These are phyloP conservation scores for Cyanophora paradoxa DNA, from an alignment of 78 protist genomes.

Conservation along the genomic window DNA sequence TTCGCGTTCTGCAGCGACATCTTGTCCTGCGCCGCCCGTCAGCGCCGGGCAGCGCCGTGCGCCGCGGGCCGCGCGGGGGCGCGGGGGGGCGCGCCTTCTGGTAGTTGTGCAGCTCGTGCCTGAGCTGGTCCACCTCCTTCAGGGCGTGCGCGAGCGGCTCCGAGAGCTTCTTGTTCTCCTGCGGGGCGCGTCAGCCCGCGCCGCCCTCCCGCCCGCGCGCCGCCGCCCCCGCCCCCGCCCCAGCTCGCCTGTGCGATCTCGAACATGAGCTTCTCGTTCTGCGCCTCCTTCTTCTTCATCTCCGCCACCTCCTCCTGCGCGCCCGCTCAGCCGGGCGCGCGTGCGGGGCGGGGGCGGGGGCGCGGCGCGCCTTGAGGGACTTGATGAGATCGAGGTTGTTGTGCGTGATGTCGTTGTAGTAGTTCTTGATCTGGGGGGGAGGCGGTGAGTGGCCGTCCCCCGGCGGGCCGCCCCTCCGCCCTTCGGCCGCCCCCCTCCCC, in stretches of 20 bases:
- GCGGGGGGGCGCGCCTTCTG: constrained; percentile 31
- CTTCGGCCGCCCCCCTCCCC: too few species aligned
- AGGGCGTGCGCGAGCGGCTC: constrained; percentile 64
- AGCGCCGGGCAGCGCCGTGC: too few species aligned
- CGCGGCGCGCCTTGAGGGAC: constrained; percentile 59
- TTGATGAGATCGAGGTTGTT: constrained; percentile 68
- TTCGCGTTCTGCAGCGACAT: constrained; percentile 25
- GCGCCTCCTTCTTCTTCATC: constrained; percentile 48
- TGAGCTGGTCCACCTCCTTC: constrained; percentile 38
- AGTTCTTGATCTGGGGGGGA: constrained; percentile 61
- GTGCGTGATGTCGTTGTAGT: constrained; percentile 75
- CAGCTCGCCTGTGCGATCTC: constrained; percentile 25
- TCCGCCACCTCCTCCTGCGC: constrained; percentile 26
- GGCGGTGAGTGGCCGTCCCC: too few species aligned
- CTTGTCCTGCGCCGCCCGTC: too few species aligned
- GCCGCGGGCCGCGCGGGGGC: too few species aligned
- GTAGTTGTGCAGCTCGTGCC: constrained; percentile 46
- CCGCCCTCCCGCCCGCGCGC: too few species aligned
- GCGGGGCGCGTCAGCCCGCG: too few species aligned
- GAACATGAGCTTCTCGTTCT: constrained; percentile 60
- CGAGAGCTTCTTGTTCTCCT: constrained; percentile 56
- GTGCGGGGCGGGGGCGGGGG: too few species aligned
- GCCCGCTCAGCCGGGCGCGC: too few species aligned
- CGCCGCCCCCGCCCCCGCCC: background rate
- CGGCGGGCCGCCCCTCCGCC: too few species aligned